phyloP scores from a whole-genome alignment of 2,329 filamentous ascomycete genomes.

The Mycocentrospora acerina region DNA sequence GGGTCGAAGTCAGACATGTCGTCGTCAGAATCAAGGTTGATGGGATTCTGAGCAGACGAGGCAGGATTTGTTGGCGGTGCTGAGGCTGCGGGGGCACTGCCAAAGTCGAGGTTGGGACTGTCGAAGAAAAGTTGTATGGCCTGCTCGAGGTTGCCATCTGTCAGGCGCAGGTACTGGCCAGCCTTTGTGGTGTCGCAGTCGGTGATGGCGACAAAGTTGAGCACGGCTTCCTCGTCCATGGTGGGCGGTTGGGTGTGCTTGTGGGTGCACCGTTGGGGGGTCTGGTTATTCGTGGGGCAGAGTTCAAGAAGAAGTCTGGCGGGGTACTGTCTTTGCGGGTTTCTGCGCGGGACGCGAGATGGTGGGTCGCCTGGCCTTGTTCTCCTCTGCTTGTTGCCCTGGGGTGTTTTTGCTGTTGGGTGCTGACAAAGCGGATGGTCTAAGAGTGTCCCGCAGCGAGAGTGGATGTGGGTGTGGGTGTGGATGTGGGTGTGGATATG shows the following conservation, averaged over 20 bases:
- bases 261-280: background rate
- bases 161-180: conserved; percentile 78
- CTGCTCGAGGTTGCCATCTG: conserved; percentile 80
- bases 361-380: no score
- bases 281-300: background rate
- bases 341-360: no score
- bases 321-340: background rate
- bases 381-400: no score
- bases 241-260: conserved; percentile 4
- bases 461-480: no score
- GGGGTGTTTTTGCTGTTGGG: no score
- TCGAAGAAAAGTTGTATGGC: conserved; percentile 90
- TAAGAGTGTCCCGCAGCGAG: no score
- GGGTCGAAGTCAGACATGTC: conserved; percentile 57
- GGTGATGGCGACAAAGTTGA: conserved; percentile 80
- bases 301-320: conserved; percentile 2
- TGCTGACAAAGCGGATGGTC: no score
- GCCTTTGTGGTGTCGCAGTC: conserved; percentile 72
- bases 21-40: conserved; percentile 77
- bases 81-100: conserved; percentile 38
- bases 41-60: conserved; percentile 55
- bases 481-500: no score
- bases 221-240: conserved; percentile 60
- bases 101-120: conserved; percentile 70
- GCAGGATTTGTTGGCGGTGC: conserved; percentile 33